Conservation (phyloP, 257 asterid genomes). For the Solanum virginianum region DNA sequence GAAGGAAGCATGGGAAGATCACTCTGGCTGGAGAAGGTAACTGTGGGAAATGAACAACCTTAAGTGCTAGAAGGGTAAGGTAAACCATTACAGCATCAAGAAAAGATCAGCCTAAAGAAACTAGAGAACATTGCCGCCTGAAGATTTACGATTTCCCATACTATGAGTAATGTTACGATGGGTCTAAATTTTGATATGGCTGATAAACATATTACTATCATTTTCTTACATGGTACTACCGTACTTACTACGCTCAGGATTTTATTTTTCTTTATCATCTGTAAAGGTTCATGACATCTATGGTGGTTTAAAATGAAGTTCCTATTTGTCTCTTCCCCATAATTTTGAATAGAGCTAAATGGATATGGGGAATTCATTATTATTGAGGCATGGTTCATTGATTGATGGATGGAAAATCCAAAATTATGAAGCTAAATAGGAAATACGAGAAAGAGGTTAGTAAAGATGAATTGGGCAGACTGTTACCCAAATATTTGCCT, state of each 20-base stretch:
- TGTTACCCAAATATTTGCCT: constrained; percentile 59
- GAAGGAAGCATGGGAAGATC: background rate
- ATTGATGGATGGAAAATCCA: background rate
- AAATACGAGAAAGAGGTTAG: background rate
- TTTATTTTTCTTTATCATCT: background rate
- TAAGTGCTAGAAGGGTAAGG: background rate
- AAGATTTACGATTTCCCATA: background rate
- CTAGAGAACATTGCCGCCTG: background rate
- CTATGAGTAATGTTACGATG: background rate
- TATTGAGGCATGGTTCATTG: background rate
- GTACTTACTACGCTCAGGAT: background rate
- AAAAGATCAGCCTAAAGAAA: background rate
- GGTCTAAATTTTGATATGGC: background rate
- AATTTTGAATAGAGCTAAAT: background rate
- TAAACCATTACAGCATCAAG: background rate
- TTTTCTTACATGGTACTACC: background rate
- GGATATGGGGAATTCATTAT: background rate
- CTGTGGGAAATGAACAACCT: background rate
- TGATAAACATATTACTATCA: background rate
- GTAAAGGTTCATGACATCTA: background rate
- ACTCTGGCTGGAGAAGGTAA: background rate
- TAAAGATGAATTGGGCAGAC: background rate
- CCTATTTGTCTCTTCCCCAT: background rate
- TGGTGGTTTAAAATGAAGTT: background rate
- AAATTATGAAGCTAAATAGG: background rate